Base-by-base conservation (phyloP, 441 rosid species). In the Capsella rubella region DNA sequence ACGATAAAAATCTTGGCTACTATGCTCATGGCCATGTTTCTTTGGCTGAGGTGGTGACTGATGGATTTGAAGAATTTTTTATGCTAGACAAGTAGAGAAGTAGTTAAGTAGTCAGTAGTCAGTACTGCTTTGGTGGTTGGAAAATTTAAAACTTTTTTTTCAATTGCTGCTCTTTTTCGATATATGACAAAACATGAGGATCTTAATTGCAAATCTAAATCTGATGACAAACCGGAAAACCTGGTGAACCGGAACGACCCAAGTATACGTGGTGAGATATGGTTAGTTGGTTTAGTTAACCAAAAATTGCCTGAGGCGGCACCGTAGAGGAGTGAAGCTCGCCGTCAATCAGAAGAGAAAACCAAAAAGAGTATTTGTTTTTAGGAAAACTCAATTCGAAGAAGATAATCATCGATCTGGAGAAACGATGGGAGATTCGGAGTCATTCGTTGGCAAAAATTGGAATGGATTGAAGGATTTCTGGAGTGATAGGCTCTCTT, bases 391-490 rank as follows among this genome's bases (percentile, higher is more conserved):
- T 39, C 1, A 39, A 35, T 10, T 2, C 13, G 40, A 8, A 1
- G 7, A 21, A 53, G 15, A 43, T 15, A 2, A 29, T 39, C 4
- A 39, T 39, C 42, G 42, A 39, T 39, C 42, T 39, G 42, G 42
- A 39, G 42, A 39, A 39, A 9, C 9, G 42, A 39, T 39, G 42
- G 42, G 42, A 39, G 42, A 81, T 18, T 50, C 88, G 27, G 59
- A 49, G n/a, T 82, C 89, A 2, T 89, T 80, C 75, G 54, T 84
- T 31, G 76, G 62, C 80, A 77, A 64, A 69, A 81, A 88, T 47
- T 84, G 85, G 82, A 80, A 80, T 47, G 97, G 83, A 0, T 86
- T 71, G 78, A 91, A 87, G 73, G 92, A 78, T 28, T 95, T 82
- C 74, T 92, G 92, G 95, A 71, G 69, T 1, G 92, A 89, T 63